Conservation (phyloP, 1,284 basidiomycete species). For the Trametes polyzona region DNA sequence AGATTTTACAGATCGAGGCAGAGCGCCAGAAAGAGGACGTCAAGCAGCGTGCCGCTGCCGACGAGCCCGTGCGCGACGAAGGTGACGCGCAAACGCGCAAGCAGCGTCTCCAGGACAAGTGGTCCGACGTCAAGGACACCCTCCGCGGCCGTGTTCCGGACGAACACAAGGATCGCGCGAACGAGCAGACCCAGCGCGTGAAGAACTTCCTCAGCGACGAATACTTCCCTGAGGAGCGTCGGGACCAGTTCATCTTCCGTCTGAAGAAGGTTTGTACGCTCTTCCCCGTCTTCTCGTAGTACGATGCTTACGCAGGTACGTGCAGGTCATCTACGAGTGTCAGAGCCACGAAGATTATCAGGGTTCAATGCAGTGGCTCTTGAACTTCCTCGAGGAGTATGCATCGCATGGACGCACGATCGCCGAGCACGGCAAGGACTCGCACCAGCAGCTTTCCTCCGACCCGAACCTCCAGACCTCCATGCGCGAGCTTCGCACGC, state of each 20-base stretch:
- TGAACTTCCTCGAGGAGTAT: slow-evolving; percentile 76
- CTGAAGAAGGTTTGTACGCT: slow-evolving; percentile 59
- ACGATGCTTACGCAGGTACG: background rate
- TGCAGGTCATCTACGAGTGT: slow-evolving; percentile 81
- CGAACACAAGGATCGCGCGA: slow-evolving; percentile 61
- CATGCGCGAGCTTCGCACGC: slow-evolving; percentile 68
- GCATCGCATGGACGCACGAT: slow-evolving; percentile 61
- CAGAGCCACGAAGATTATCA: slow-evolving; percentile 93
- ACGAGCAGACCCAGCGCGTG: slow-evolving; percentile 55
- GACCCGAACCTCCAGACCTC: slow-evolving; percentile 64
- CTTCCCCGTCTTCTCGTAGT: too few species aligned
- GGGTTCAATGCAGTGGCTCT: slow-evolving; percentile 77
- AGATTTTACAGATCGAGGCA: slow-evolving; percentile 22
- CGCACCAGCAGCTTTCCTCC: slow-evolving; percentile 35
- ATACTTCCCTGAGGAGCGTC: slow-evolving; percentile 85
- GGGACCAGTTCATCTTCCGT: slow-evolving; percentile 84
- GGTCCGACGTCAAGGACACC: slow-evolving; percentile 48
- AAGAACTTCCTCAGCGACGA: slow-evolving; percentile 76
- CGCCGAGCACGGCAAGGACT: slow-evolving; percentile 45
- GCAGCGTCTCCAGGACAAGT: slow-evolving; percentile 48
- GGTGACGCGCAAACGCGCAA: slow-evolving; percentile 54
- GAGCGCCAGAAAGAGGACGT: slow-evolving; percentile 34
- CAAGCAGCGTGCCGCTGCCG: slow-evolving; percentile 16
- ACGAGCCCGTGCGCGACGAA: slow-evolving; percentile 33
- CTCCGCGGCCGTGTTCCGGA: slow-evolving; percentile 59